Evolutionary conservation across 176 grass and related monocot species (phyloP), one percentile per base, ranked within the genome.

Genomic region (Microstegium vimineum): DNA sequence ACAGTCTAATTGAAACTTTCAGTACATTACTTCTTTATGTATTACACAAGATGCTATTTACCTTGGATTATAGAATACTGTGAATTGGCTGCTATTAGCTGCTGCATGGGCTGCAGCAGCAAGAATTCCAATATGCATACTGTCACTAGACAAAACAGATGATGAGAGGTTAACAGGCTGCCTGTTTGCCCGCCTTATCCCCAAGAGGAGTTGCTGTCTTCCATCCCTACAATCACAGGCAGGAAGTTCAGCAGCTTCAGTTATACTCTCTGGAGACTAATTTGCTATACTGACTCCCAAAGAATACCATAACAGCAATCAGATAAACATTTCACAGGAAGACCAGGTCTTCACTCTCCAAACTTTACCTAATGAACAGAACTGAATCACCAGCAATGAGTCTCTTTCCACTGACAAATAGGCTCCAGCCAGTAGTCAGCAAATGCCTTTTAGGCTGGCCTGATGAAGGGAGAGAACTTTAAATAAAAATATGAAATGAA

Each of bases 51-150:
- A 90, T 81, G 67, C 18, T 70, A 45, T 62, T 82, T 85, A 91
- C 92, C 92, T 94, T 62, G 89, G 92, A 40, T 94, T 94, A 81
- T 91, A 94, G 83, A 91, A 94, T 82, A 94, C 74, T 17, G 87
- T 94, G 43, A 94, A 94, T 71, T 90, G 89, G 68, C 89, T 91
- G 73, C 87, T 86, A 81, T 91, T 94, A 30, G 89, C 86, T 63
- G 87, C 87, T 71, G 92, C 92, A 83, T 94, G 92, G 54, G 92
- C 89, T 9, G 92, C 92, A 45, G 92, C 92, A 83, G 89, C 92
- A 91, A 94, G 89, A 81, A 94, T 75, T 41, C 92, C 92, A 32
- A 94, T 94, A 84, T 94, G 92, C 92, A 94, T 94, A 72, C 92
- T 94, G 72, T 94, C 92, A 80, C 84, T 94, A 61, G 92, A 91